These are phyloP conservation scores for Umbellularia californica DNA, from an alignment of 164 flowering plant genomes.

Conservation along the genomic window DNA sequence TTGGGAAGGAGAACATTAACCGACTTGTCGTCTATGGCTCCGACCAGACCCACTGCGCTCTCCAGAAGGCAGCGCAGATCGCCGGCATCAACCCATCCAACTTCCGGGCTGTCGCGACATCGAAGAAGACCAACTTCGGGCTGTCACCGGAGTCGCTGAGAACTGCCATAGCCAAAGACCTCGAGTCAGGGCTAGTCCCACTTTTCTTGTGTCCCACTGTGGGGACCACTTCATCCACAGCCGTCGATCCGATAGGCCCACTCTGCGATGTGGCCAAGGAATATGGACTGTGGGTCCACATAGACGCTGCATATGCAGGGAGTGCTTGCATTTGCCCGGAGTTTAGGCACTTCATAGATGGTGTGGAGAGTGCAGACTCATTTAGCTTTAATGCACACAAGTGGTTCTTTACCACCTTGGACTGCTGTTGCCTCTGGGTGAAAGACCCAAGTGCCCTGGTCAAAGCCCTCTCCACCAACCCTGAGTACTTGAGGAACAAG, in stretches of 20 bases:
- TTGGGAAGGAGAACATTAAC: slow-evolving; percentile 29
- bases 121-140: slow-evolving; percentile 13
- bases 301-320: slow-evolving; percentile 70
- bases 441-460: slow-evolving; percentile 42
- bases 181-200: slow-evolving; percentile 31
- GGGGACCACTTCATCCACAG: slow-evolving; percentile 47
- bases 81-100: slow-evolving; percentile 50
- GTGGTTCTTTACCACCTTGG: slow-evolving; percentile 60
- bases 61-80: slow-evolving; percentile 50
- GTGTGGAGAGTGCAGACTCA: slow-evolving; percentile 53
- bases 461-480: slow-evolving; percentile 48
- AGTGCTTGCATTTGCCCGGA: slow-evolving; percentile 70
- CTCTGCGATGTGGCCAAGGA: slow-evolving; percentile 29
- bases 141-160: slow-evolving; percentile 19
- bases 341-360: slow-evolving; percentile 49
- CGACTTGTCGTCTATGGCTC: slow-evolving; percentile 28
- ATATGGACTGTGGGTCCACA: slow-evolving; percentile 41
- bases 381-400: slow-evolving; percentile 72
- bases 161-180: slow-evolving; percentile 19
- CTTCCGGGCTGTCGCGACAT: slow-evolving; percentile 36
- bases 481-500: slow-evolving; percentile 56
- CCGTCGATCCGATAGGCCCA: slow-evolving; percentile 40
- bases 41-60: slow-evolving; percentile 57
- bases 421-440: slow-evolving; percentile 74
- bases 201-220: slow-evolving; percentile 43